Percentiles rank a stretch among this genome's conserved stretches.
phyloP scores from a whole-genome alignment of 129 eudicot genomes.

The Escallonia rubra region DNA sequence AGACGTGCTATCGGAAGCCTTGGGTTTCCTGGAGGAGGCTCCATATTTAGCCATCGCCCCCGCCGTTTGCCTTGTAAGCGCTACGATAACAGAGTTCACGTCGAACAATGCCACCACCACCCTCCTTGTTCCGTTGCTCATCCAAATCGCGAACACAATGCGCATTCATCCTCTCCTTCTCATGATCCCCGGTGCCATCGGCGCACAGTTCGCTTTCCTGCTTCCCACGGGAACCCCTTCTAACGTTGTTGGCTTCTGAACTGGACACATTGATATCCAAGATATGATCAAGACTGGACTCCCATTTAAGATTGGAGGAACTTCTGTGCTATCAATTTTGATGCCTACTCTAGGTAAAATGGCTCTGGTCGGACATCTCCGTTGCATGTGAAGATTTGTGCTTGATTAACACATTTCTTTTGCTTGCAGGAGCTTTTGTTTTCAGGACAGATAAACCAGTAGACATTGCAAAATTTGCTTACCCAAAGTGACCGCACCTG shows the following conservation, averaged over 20 bases:
- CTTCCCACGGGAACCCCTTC: conserved; percentile 85
- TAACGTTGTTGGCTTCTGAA: conserved; percentile 66
- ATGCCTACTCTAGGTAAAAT: conserved; percentile 94
- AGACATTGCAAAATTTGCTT: too few relatives aligned
- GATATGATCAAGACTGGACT: conserved; percentile 66
- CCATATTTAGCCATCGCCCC: conserved; percentile 74
- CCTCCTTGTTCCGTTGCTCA: conserved; percentile 58
- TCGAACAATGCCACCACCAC: conserved; percentile 84
- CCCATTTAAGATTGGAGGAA: conserved; percentile 57
- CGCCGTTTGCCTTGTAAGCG: conserved; percentile 46
- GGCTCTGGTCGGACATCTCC: too few relatives aligned
- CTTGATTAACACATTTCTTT: too few relatives aligned
- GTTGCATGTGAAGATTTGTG: too few relatives aligned
- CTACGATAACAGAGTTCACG: conserved; percentile 62
- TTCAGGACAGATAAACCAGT: too few relatives aligned
- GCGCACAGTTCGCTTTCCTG: conserved; percentile 68
- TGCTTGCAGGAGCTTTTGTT: too few relatives aligned
- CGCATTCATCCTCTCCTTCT: conserved; percentile 60
- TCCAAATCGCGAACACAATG: conserved; percentile 65
- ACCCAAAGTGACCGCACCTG: too few relatives aligned
- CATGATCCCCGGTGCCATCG: conserved; percentile 73
- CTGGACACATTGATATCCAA: conserved; percentile 57
- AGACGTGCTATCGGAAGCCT: conserved; percentile 39
- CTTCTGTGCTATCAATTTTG: conserved; percentile 37
- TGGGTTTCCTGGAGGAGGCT: conserved; percentile 50